Evolutionary conservation across 179 eudicot genomes (phyloP), one percentile per base, ranked within the genome.

Genomic region (Dionaea muscipula): DNA sequence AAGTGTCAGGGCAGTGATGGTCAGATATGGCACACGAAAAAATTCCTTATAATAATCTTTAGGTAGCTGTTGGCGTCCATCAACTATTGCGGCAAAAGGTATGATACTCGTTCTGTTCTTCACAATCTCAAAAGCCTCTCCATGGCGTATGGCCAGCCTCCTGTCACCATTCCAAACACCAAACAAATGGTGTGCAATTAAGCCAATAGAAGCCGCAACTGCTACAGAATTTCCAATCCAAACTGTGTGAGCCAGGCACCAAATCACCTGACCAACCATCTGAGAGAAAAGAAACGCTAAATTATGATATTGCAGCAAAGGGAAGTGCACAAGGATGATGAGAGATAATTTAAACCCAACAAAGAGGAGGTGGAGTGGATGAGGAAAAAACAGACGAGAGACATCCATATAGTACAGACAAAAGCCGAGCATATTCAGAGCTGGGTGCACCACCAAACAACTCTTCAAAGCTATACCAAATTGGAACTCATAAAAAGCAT

Each of bases 121-220:
- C 36, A 91, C 81, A 31, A 56, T 66, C 62, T 86, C 88, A 71
- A 86, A 91, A 51, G 80, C 85, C 57, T 86, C 79, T 19, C 98
- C 98, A 52, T 91, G 68, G 43, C 90, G 72, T 56, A 71, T 58
- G 50, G 80, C 82, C 53, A 91, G 59, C 71, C 98, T 73, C 59
- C 98, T 72, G 63, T 91, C 98, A 48, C 98, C 98, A 61, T 84
- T 91, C 98, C 97, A 90, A 56, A 76, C 86, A 15, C 98, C 98
- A 71, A 91, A 86, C 38, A 91, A 70, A 72, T 91, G 98, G 73
- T 91, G 98, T 18, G 82, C 98, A 22, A 91, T 91, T 62, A 91
- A 73, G 38, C 98, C 98, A 55, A 81, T 55, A 43, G 95, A 91
- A 49, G 98, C 98, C 58, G 95, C 94, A 59, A 79, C 81, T 43